Evolutionary conservation across 148 eudicot genomes (phyloP), one percentile per base, ranked within the genome.

Genomic region (Rhododendron vialii): DNA sequence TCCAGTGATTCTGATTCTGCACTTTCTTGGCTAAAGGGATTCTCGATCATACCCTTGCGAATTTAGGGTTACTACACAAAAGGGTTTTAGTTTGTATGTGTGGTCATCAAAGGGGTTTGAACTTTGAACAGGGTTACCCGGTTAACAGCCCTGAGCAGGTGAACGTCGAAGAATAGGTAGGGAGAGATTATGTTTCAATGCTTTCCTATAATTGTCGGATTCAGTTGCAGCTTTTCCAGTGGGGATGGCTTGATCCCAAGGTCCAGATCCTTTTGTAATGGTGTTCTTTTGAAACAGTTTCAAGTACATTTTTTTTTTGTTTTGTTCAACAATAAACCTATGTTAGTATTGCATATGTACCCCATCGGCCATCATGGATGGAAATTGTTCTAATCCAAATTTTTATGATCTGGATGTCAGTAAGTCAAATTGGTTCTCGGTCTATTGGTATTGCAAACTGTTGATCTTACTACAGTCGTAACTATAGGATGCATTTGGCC

Each of bases 61-160:
- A 26, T 48, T 82, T 84, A 28, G 84, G 84, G 73, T 88, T 51
- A 88, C 88, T 20, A 90, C 90, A 7, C 90, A 84, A 26, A 92
- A 88, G 85, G 92, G 90, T 63, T 91, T 91, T 74, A 88, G 87
- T 63, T 91, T 45, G 85, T 91, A 67, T 75, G 92, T 88, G 77
- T 88, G 90, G 53, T 88, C 92, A 3, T 33, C 69, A 6, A 14
- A 71, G 82, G 12, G 14, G 7, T 71, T 13, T 71, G 76, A 92
- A 85, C 88, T 71, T 4, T 71, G 76, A 92, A 87, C 90, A 89
- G 83, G 90, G 87, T 53, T 91, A 92, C 77, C 92, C 90, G 15
- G 59, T 84, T 38, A 48, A 75, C 85, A 91, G 89, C 71, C 79
- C 63, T 26, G 87, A 90, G 77, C 88, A 92, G 22, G 84, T 71